A percentile compares a stretch with the other conserved stretches of the same genome.
phyloP scores from a whole-genome alignment of 179 eudicot genomes.

The Carnegiea gigantea region DNA sequence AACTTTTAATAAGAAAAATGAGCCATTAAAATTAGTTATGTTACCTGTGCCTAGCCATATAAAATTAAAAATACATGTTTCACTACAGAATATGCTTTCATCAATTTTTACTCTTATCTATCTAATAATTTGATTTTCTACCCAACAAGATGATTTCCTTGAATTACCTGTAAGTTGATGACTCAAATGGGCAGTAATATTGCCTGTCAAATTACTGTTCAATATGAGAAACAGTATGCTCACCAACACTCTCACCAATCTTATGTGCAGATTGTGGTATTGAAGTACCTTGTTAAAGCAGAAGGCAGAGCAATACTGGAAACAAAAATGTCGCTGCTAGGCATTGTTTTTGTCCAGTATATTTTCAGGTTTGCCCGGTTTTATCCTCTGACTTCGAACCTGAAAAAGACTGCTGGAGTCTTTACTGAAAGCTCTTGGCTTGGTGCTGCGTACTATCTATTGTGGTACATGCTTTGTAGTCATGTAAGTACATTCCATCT shows the following conservation, averaged over 20 bases:
- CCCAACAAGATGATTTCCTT: too few species aligned
- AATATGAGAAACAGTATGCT: background rate
- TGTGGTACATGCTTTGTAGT: constrained; percentile 58
- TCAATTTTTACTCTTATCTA: too few species aligned
- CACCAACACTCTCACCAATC: background rate
- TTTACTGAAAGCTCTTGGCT: constrained; percentile 62
- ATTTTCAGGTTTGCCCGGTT: constrained; percentile 48
- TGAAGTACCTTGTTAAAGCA: constrained; percentile 38
- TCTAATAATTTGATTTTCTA: too few species aligned
- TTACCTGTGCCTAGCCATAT: too few species aligned
- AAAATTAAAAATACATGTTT: too few species aligned
- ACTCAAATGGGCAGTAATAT: background rate
- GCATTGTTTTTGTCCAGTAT: constrained; percentile 42
- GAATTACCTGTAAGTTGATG: background rate
- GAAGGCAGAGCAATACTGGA: constrained; percentile 35
- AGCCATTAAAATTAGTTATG: too few species aligned
- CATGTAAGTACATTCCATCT: constrained; percentile 43
- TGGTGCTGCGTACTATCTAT: constrained; percentile 55
- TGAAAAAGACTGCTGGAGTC: constrained; percentile 57
- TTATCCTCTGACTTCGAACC: constrained; percentile 48
- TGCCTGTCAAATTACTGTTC: background rate
- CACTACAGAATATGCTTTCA: too few species aligned
- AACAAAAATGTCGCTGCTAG: constrained; percentile 40
- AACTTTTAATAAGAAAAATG: too few species aligned
- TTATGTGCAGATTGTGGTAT: constrained; percentile 43